These are phyloP conservation scores for Paraphoma chrysanthemicola DNA, from an alignment of 2,329 filamentous ascomycete genomes.

Conservation along the genomic window DNA sequence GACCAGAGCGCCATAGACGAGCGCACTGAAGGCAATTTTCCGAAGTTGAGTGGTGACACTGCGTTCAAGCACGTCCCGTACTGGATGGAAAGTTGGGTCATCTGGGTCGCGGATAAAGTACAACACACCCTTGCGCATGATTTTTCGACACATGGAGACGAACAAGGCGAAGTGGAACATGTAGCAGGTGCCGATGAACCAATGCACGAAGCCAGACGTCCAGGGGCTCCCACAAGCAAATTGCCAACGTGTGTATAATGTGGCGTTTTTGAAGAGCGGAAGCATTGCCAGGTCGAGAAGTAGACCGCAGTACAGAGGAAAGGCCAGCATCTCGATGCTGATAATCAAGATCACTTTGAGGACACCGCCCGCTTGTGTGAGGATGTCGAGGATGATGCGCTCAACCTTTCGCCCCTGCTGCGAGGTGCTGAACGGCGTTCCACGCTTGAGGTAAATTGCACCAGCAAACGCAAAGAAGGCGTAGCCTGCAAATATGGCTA, in stretches of 20 bases:
- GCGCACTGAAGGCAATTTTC: constrained; percentile 94
- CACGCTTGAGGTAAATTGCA: constrained; percentile 78
- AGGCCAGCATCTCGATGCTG: constrained; percentile 97
- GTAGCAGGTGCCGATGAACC: constrained; percentile 98
- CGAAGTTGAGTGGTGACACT: constrained; percentile 90
- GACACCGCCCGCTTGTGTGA: constrained; percentile 94
- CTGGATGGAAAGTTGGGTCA: constrained; percentile 96
- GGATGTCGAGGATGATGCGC: constrained; percentile 77
- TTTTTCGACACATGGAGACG: constrained; percentile 98
- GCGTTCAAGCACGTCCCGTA: constrained; percentile 93
- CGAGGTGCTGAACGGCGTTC: constrained; percentile 69
- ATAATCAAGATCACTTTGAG: constrained; percentile 99
- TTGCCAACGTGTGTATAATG: constrained; percentile 74
- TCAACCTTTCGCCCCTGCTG: constrained; percentile 67
- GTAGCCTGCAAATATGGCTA: constrained; percentile 84
- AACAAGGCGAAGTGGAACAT: constrained; percentile 99
- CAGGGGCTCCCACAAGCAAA: constrained; percentile 82
- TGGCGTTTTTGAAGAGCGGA: constrained; percentile 84
- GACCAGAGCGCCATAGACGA: constrained; percentile 93
- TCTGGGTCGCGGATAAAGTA: constrained; percentile 99
- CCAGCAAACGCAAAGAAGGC: constrained; percentile 75
- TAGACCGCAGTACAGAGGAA: constrained; percentile 93
- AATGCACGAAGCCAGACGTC: constrained; percentile 95
- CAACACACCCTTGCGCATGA: constrained; percentile 91
- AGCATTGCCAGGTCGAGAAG: constrained; percentile 88